Evolutionary conservation across 345 rosid species (phyloP).

Genomic region (Microcos paniculata): DNA sequence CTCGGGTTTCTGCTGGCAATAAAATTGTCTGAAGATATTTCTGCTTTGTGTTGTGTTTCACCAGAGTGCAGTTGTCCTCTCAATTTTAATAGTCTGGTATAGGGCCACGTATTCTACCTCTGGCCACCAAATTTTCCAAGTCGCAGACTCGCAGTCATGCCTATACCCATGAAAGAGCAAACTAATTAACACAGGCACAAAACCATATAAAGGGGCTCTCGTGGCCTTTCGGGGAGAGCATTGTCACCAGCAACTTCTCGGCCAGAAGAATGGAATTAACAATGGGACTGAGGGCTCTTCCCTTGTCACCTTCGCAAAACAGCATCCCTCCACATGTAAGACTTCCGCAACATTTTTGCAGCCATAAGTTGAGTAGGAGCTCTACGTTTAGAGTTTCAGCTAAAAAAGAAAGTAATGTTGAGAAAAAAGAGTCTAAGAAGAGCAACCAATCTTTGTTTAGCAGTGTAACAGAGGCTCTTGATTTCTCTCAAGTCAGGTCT

Average conservation of each 20-base stretch:
- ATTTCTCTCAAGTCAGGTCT: slow-evolving; percentile 79
- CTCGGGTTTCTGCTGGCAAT: not conserved
- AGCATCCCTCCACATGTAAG: slow-evolving; percentile 20
- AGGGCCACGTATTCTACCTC: slow-evolving; percentile 40
- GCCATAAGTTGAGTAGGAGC: slow-evolving; percentile 15
- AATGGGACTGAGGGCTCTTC: slow-evolving; percentile 47
- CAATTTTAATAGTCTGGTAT: slow-evolving; percentile 17
- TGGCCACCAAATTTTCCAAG: slow-evolving; percentile 26
- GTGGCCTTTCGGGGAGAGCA: not conserved
- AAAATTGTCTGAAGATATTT: not conserved
- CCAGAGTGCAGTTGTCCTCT: slow-evolving; percentile 8
- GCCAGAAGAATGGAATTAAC: not conserved
- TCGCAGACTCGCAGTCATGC: slow-evolving; percentile 25
- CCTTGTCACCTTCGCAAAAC: slow-evolving; percentile 34
- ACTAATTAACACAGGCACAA: not conserved
- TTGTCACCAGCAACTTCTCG: not conserved
- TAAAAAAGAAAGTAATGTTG: slow-evolving; percentile 33
- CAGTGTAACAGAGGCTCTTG: slow-evolving; percentile 72
- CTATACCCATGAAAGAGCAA: not conserved
- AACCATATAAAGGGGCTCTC: not conserved
- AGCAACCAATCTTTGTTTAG: slow-evolving; percentile 66
- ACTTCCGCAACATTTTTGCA: slow-evolving; percentile 23
- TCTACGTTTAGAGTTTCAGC: slow-evolving; percentile 31
- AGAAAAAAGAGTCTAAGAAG: slow-evolving; percentile 33
- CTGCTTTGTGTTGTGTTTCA: not conserved